A percentile compares a stretch with the other conserved stretches of the same genome.
These are phyloP conservation scores for Ophiocordyceps robertsii DNA, from an alignment of 2,329 filamentous ascomycete genomes.

Conservation along the genomic window DNA sequence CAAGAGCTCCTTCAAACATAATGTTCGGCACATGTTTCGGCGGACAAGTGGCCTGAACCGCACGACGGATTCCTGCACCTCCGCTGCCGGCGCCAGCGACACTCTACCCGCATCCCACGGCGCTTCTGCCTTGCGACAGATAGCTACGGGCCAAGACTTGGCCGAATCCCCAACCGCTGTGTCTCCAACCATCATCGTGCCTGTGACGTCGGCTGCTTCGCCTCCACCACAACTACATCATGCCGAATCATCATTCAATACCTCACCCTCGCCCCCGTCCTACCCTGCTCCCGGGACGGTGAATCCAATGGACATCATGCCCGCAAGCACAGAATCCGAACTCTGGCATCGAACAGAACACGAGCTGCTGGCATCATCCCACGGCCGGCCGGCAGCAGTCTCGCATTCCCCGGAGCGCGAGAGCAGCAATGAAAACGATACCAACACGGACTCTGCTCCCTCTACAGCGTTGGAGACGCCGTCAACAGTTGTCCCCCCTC, in stretches of 20 bases:
- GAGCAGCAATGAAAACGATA: not conserved
- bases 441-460: no score
- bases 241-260: slow-evolving; percentile 4
- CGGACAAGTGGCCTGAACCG: slow-evolving; percentile 19
- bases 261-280: slow-evolving; percentile 15
- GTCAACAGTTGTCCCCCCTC: no score
- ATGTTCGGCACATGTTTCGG: slow-evolving; percentile 21
- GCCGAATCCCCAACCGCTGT: not conserved
- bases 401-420: slow-evolving; percentile 2
- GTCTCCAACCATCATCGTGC: not conserved
- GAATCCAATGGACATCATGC: slow-evolving; percentile 42
- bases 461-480: no score
- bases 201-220: not conserved
- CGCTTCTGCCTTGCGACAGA: not conserved
- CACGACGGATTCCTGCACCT: slow-evolving; percentile 10
- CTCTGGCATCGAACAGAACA: slow-evolving; percentile 23
- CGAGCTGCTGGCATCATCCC: slow-evolving; percentile 16
- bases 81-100: not conserved
- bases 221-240: slow-evolving; percentile 1
- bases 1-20: slow-evolving; percentile 20
- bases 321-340: slow-evolving; percentile 23
- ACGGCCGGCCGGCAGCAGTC: slow-evolving; percentile 10
- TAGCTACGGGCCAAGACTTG: no score
- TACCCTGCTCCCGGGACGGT: slow-evolving; percentile 31
- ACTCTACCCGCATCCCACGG: not conserved